Conservation (phyloP, 768 basidiomycete genomes). For the Amanita polypyramis region DNA sequence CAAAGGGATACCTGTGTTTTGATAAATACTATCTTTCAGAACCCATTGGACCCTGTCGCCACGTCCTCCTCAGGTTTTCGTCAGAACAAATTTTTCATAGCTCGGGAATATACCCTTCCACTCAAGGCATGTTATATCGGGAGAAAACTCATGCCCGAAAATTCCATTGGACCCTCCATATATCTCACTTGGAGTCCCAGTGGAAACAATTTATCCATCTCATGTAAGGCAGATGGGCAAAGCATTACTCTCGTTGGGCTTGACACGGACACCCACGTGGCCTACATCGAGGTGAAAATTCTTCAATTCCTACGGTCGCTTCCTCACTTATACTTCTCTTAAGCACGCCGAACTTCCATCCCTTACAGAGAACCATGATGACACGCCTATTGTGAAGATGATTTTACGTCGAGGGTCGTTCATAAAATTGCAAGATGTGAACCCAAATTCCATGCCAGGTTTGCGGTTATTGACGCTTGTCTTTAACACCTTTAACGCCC, state of each 20-base stretch:
- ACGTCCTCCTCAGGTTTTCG: not conserved
- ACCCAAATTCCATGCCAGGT: not conserved
- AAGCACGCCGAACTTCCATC: not conserved
- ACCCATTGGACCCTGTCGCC: not conserved
- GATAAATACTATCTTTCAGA: not conserved
- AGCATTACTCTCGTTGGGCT: not conserved
- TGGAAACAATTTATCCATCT: not conserved
- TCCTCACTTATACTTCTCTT: not conserved
- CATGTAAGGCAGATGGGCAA: not conserved
- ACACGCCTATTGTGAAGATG: not conserved
- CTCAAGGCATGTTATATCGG: not conserved
- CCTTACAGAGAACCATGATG: not conserved
- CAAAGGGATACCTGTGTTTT: not conserved
- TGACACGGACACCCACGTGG: not conserved
- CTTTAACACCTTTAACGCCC: not conserved
- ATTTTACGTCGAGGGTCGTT: not conserved
- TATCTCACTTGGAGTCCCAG: not conserved
- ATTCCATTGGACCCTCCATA: not conserved
- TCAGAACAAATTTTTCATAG: not conserved
- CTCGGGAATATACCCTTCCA: not conserved
- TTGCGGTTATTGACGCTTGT: not conserved
- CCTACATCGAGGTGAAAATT: not conserved
- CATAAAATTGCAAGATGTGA: not conserved
- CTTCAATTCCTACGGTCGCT: not conserved
- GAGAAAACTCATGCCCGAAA: not conserved